These are phyloP conservation scores for Cyanodermella asteris DNA, from an alignment of 2,329 filamentous ascomycete species.

Conservation along the genomic window DNA sequence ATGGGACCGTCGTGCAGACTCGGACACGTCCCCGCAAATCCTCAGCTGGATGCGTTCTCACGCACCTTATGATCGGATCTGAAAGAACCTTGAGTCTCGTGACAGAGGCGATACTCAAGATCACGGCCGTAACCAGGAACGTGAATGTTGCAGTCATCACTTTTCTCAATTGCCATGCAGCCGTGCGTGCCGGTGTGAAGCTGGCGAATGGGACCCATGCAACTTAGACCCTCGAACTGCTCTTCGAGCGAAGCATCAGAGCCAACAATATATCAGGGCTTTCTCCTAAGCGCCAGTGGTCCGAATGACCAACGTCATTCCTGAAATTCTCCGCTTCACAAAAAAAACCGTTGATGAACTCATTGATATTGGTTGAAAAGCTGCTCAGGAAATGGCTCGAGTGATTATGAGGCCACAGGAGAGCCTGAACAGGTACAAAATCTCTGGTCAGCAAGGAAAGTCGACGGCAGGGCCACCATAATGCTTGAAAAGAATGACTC, in stretches of 20 bases:
- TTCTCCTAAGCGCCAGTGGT: conserved; percentile 5
- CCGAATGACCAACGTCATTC: conserved; percentile 7
- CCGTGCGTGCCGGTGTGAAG: conserved; percentile 5
- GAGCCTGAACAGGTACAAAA: conserved; percentile 3
- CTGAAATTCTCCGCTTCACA: conserved; percentile 8
- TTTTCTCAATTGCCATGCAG: conserved; percentile 5
- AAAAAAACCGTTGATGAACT: conserved; percentile 5
- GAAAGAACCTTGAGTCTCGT: conserved; percentile 32
- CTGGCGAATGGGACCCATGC: conserved; percentile 5
- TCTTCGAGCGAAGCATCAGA: conserved; percentile 6
- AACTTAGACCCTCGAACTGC: conserved; percentile 7
- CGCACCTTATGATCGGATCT: conserved; percentile 29
- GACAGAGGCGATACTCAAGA: conserved; percentile 30
- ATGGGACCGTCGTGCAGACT: conserved; percentile 31
- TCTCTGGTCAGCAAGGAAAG: conserved; percentile 7
- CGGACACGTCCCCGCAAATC: conserved; percentile 30
- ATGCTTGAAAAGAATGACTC: conserved; percentile 6
- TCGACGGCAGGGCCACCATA: conserved; percentile 3
- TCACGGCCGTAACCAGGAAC: conserved; percentile 27
- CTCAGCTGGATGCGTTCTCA: conserved; percentile 31
- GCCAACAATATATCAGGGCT: conserved; percentile 8
- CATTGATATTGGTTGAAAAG: conserved; percentile 2
- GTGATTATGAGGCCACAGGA: conserved; percentile 4
- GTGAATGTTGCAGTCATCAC: conserved; percentile 25
- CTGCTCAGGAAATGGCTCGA: conserved; percentile 4